These are phyloP conservation scores for Dissophora globulifera DNA, from an alignment of 192 early-diverging fungal species.

Conservation along the genomic window DNA sequence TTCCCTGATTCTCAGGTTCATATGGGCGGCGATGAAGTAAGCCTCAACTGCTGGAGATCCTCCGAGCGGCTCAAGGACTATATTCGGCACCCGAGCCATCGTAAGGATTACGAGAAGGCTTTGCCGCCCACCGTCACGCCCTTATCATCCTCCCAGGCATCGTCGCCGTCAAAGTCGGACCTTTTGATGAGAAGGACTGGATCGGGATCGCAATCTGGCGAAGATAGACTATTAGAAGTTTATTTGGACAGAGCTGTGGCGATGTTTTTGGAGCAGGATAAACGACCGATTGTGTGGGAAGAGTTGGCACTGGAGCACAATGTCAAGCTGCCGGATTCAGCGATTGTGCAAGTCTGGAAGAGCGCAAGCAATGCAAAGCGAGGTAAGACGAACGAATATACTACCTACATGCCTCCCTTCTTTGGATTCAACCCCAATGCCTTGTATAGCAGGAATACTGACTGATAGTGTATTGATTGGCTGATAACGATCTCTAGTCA, in stretches of 20 bases:
- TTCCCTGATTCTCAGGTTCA: slow-evolving; percentile 84
- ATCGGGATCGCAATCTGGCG: slow-evolving; percentile 32
- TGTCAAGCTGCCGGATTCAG: slow-evolving; percentile 19
- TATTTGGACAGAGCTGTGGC: slow-evolving; percentile 56
- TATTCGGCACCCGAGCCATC: slow-evolving; percentile 13
- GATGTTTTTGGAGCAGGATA: slow-evolving; percentile 30
- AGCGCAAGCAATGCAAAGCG: slow-evolving; percentile 33
- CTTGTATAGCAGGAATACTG: too few species aligned
- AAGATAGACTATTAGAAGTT: slow-evolving; percentile 81
- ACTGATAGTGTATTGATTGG: neutral
- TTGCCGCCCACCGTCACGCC: slow-evolving; percentile 9
- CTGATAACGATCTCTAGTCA: too few species aligned
- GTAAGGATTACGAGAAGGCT: slow-evolving; percentile 14
- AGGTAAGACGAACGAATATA: slow-evolving; percentile 5
- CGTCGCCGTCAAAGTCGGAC: too few species aligned
- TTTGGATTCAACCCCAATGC: too few species aligned
- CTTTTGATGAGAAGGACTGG: slow-evolving; percentile 53
- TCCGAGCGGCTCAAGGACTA: slow-evolving; percentile 53
- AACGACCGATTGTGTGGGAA: slow-evolving; percentile 47
- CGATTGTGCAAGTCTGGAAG: slow-evolving; percentile 52
- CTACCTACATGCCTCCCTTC: too few species aligned
- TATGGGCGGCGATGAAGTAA: slow-evolving; percentile 84
- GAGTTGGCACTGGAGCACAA: slow-evolving; percentile 45
- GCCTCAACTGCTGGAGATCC: slow-evolving; percentile 71
- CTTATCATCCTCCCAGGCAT: too few species aligned